Evolutionary conservation across 2,329 filamentous ascomycete species (phyloP).

Genomic region (Verticillium dahliae): DNA sequence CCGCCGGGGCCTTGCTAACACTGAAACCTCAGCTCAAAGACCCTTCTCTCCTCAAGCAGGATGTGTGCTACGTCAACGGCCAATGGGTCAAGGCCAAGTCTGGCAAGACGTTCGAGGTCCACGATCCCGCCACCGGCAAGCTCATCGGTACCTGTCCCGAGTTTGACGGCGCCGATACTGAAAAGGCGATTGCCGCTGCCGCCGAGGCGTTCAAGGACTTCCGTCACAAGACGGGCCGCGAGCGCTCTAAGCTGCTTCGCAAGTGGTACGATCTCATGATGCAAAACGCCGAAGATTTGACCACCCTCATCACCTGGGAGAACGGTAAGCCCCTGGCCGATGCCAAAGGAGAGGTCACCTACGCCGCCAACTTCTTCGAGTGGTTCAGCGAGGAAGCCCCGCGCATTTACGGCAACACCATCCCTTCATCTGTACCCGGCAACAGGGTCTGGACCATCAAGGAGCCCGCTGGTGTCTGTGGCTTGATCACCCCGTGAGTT

Average conservation of each 20-base stretch:
- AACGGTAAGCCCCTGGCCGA: conserved; percentile 81
- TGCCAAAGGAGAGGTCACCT: conserved; percentile 64
- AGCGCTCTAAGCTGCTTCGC: conserved; percentile 67
- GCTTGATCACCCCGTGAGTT: conserved; percentile 65
- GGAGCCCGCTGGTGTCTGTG: conserved; percentile 79
- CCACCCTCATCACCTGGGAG: conserved; percentile 80
- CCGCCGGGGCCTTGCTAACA: not conserved
- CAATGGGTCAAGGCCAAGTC: conserved; percentile 83
- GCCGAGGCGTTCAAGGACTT: conserved; percentile 67
- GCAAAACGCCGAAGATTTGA: conserved; percentile 73
- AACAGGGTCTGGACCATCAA: conserved; percentile 75
- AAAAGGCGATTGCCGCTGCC: conserved; percentile 79
- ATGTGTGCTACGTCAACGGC: conserved; percentile 82
- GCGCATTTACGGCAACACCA: conserved; percentile 66
- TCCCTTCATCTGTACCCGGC: conserved; percentile 60
- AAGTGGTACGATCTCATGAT: conserved; percentile 78
- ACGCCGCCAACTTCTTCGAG: conserved; percentile 70
- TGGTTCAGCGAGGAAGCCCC: conserved; percentile 80
- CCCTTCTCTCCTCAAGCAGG: conserved; percentile 74
- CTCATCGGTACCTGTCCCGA: conserved; percentile 81
- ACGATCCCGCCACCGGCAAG: conserved; percentile 75
- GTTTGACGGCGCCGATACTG: conserved; percentile 70
- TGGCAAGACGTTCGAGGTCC: conserved; percentile 85
- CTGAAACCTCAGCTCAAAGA: conserved; percentile 57
- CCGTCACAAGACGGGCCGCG: conserved; percentile 63